Base-by-base conservation (phyloP, 129 eudicot species). In the Ambrosia trifida region DNA sequence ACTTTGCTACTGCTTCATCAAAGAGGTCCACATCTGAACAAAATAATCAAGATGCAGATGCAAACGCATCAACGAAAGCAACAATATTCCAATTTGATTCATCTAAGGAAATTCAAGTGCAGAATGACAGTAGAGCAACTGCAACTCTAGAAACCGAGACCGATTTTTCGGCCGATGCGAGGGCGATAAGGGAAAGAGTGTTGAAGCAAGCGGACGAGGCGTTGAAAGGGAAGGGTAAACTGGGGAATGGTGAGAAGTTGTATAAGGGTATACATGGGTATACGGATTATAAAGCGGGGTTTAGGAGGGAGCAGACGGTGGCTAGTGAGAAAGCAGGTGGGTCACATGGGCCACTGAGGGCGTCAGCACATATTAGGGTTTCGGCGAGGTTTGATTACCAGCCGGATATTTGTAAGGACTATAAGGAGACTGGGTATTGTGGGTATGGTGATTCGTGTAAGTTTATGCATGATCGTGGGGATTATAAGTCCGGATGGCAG, bases 391-490 rank as follows among this genome's bases (percentile, higher is more conserved):
- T 89, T 77, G 98, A 94, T 70, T 94, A 94, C 69, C 98, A 94
- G 85, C 98, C 97, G 2, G 98, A 94, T 33, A 94, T 94, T 13
- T 94, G 98, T 19, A 94, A 94, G 75, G 98, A 94, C 75, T 94
- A 94, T 69, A 94, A 90, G 66, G 97, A 90, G 73, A 90, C 95
- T 0, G 97, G 84, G 60, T 92, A 94, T 70, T 94, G 98, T 81
- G 98, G 98, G 33, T 94, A 94, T 64, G 98, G 97, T 17, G 98
- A 94, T 84, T 82, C 98, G 0, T 94, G 98, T 66, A 89, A 89
- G 82, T 94, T 94, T 75, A 89, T 94, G 98, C 98, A 94, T 69
- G 98, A 94, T 77, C 84, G 98, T 14, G 98, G 98, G 47, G 98
- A 94, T 85, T 94, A 94, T 53, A 94, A 94, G 78, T 85, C 98